Percentiles rank a stretch among this genome's conserved stretches.
These are phyloP conservation scores for Teratosphaeria nubilosa DNA, from an alignment of 2,329 filamentous ascomycete genomes.

Conservation along the genomic window DNA sequence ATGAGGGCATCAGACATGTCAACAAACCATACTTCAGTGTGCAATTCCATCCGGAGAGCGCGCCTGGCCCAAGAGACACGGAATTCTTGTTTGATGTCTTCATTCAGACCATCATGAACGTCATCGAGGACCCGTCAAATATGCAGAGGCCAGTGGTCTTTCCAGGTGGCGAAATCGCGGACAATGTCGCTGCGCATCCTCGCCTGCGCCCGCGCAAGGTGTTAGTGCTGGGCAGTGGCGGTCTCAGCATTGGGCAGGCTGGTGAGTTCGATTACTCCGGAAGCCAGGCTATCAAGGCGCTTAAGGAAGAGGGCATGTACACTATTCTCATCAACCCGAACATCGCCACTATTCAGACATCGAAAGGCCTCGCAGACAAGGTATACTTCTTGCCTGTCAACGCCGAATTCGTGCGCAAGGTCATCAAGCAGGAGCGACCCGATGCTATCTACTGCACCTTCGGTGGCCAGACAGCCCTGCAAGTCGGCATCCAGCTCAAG, in stretches of 20 bases:
- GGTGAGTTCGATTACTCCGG: conserved; percentile 99
- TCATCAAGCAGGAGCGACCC: conserved; percentile 86
- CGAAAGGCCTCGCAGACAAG: conserved; percentile 94
- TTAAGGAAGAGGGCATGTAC: conserved; percentile 97
- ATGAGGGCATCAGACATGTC: conserved; percentile 89
- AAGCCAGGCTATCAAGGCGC: conserved; percentile 93
- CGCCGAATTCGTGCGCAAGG: conserved; percentile 92
- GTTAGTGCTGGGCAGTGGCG: conserved; percentile 84
- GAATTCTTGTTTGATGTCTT: conserved; percentile 97
- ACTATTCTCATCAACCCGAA: conserved; percentile 98
- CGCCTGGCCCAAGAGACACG: conserved; percentile 86
- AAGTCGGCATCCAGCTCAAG: conserved; percentile 93
- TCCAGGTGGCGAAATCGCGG: conserved; percentile 70
- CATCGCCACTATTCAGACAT: conserved; percentile 97
- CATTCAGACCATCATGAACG: conserved; percentile 69
- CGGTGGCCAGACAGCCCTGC: conserved; percentile 92
- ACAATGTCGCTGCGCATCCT: conserved; percentile 63
- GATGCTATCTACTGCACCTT: conserved; percentile 98
- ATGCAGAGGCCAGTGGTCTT: conserved; percentile 70
- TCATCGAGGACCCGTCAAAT: conserved; percentile 54
- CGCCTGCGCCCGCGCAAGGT: conserved; percentile 86
- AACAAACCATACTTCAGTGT: conserved; percentile 92
- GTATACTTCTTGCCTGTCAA: conserved; percentile 98
- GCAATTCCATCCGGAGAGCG: conserved; percentile 98
- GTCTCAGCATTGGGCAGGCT: conserved; percentile 92